A percentile compares a stretch with the other conserved stretches of the same genome.
Conservation (phyloP, 2,329 filamentous ascomycete genomes). For the Verticillium nubilum region DNA sequence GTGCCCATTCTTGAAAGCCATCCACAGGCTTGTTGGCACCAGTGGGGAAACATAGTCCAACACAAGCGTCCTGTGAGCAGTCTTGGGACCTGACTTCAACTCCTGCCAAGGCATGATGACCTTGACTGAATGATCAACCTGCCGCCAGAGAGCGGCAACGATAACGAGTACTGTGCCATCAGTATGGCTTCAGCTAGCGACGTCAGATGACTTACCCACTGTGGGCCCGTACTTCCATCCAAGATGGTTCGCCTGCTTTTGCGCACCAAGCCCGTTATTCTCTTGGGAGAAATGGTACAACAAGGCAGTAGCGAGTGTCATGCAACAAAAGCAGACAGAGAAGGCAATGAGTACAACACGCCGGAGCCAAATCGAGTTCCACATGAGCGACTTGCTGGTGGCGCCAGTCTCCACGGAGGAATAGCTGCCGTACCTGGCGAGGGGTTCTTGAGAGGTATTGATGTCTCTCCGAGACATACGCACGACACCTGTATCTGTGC, state of each 20-base stretch:
- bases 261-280: constrained; percentile 13
- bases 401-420: not conserved
- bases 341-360: constrained; percentile 14
- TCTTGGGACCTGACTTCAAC: constrained; percentile 13
- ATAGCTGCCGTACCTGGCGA: not conserved
- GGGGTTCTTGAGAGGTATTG: not conserved
- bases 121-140: constrained; percentile 22
- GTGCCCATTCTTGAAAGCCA: constrained; percentile 17
- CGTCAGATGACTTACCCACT: constrained; percentile 10
- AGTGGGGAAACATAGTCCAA: constrained; percentile 24
- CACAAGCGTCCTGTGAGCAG: constrained; percentile 15
- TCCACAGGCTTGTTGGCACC: constrained; percentile 16
- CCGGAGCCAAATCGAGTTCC: constrained; percentile 15
- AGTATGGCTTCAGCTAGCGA: not conserved
- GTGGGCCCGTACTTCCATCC: constrained; percentile 18
- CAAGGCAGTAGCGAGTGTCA: constrained; percentile 14
- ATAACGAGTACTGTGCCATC: constrained; percentile 16
- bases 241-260: constrained; percentile 15
- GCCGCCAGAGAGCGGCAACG: constrained; percentile 21
- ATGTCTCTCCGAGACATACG: not conserved
- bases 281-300: constrained; percentile 14
- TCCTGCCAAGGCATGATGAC: constrained; percentile 20
- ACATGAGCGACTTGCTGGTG: constrained; percentile 5
- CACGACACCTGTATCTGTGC: not conserved
- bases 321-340: constrained; percentile 11